Base-by-base conservation (phyloP, 192 early-diverging fungal species). In the Phlyctochytrium arcticum region DNA sequence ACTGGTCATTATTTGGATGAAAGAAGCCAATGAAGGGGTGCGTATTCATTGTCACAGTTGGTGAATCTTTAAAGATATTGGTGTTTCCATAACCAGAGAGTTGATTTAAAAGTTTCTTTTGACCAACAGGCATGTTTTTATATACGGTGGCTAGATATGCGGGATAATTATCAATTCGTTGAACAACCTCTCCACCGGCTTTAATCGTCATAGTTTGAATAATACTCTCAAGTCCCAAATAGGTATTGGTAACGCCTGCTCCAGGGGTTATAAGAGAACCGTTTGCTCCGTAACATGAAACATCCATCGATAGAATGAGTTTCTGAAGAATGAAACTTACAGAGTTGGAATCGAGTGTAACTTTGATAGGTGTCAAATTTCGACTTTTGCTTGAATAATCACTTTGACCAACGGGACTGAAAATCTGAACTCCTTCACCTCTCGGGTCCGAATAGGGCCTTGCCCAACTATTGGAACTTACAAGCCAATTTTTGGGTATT, bases 81-180 rank as follows among this genome's bases (percentile, higher is more conserved):
- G 61, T 62, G 6, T 29, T 24, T 2, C 61, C 61, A 23, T 62
- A 62, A 36, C 61, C 61, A 19, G 61, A 34, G 27, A 51, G 17
- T 5, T 49, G 12, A 23, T 23, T 10, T 10, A 62, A 46, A 19
- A 62, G 48, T 24, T 62, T n/a, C 31, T 62, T 62, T 36, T 62
- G 27, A 23, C 48, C 48, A 8, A 32, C 12, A 23, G 21, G 19
- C 6, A 62, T 15, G 49, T 51, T 33, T 23, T 36, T 62, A 46
- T 62, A 62, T 30, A 33, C 34, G 12, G 15, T n/a, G 23, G n/a
- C 36, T 5, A 23, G 17, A 32, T 62, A 62, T 6, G 17, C 35
- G 34, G 48, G 61, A 29, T 26, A 50, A 34, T 62, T 36, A 2
- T n/a, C 24, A 5, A 62, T 53, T 30, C 23, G 10, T 21, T 51